These are phyloP conservation scores for Metschnikowia henanensis DNA, from an alignment of 805 yeast species.

Conservation along the genomic window DNA sequence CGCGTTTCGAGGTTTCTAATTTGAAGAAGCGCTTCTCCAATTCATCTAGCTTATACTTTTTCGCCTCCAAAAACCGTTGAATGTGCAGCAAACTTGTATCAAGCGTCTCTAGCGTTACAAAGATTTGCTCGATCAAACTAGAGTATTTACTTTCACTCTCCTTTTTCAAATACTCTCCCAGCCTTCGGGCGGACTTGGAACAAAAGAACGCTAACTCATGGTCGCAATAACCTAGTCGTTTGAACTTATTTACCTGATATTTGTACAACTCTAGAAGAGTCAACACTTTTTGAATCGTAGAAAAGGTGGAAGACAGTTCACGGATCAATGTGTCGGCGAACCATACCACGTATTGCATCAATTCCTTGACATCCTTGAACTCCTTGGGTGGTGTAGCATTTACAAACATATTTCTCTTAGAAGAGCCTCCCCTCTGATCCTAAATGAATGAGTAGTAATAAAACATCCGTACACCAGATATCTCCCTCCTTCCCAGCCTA, in stretches of 20 bases:
- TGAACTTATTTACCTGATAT: slow-evolving; percentile 30
- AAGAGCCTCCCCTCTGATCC: neutral
- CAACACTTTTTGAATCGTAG: slow-evolving; percentile 4
- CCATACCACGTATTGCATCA: neutral
- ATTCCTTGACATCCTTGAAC: neutral
- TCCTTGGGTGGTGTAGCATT: neutral
- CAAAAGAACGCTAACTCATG: slow-evolving; percentile 36
- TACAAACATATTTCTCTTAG: neutral
- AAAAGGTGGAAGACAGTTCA: neutral
- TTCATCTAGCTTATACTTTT: neutral
- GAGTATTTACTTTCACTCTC: neutral
- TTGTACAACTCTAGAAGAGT: slow-evolving; percentile 35
- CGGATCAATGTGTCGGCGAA: slow-evolving; percentile 1
- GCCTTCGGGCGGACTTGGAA: slow-evolving; percentile 11
- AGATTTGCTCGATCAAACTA: slow-evolving; percentile 3
- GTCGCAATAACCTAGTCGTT: slow-evolving; percentile 35
- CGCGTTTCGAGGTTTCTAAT: neutral
- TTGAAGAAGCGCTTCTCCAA: slow-evolving; percentile 5
- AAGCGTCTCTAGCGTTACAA: slow-evolving; percentile 5
- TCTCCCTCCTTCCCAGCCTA: too few species aligned
- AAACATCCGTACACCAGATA: neutral
- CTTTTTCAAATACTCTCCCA: neutral
- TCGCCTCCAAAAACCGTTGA: neutral
- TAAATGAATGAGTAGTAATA: neutral
- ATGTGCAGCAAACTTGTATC: slow-evolving; percentile 1